These are phyloP conservation scores for Quercus ilex DNA, from an alignment of 306 rosid genomes.

Conservation along the genomic window DNA sequence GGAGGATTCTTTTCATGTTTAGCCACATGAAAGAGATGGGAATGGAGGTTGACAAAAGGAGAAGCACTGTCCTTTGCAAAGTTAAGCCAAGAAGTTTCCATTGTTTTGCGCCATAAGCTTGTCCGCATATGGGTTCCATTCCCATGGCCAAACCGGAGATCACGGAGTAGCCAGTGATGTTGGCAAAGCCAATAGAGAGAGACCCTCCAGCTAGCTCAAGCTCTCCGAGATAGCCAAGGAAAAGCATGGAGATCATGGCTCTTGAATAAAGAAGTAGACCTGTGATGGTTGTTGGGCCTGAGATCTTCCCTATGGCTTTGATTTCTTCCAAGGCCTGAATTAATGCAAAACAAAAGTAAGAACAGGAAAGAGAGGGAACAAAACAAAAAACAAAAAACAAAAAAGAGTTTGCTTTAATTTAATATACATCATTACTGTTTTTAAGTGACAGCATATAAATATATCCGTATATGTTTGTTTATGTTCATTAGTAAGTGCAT, in stretches of 20 bases:
- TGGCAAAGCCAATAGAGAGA: slow-evolving; percentile 88
- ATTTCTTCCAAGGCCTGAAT: slow-evolving; percentile 73
- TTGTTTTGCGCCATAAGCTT: slow-evolving; percentile 88
- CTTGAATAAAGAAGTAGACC: slow-evolving; percentile 75
- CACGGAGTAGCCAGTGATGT: slow-evolving; percentile 97
- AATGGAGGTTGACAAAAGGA: slow-evolving; percentile 65
- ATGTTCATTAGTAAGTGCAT: slow-evolving; percentile 16
- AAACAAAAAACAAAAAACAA: neutral
- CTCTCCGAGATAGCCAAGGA: slow-evolving; percentile 89
- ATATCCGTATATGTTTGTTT: slow-evolving; percentile 9
- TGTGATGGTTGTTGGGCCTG: slow-evolving; percentile 74
- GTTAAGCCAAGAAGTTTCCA: slow-evolving; percentile 72
- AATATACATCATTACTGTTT: slow-evolving; percentile 3
- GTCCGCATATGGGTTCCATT: slow-evolving; percentile 98
- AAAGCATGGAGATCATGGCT: slow-evolving; percentile 98
- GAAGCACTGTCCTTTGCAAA: slow-evolving; percentile 78
- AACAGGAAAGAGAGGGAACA: no score
- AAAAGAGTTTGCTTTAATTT: neutral
- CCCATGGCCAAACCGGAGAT: slow-evolving; percentile 97
- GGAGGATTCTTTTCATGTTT: slow-evolving; percentile 69
- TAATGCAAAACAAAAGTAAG: slow-evolving; percentile 1
- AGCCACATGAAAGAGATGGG: slow-evolving; percentile 84
- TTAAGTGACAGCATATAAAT: slow-evolving; percentile 13
- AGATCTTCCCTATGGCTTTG: slow-evolving; percentile 78
- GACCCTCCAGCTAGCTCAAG: slow-evolving; percentile 91